Evolutionary conservation across 495 filamentous ascomycete genomes (phyloP).

Genomic region (Pseudevernia furfuracea): DNA sequence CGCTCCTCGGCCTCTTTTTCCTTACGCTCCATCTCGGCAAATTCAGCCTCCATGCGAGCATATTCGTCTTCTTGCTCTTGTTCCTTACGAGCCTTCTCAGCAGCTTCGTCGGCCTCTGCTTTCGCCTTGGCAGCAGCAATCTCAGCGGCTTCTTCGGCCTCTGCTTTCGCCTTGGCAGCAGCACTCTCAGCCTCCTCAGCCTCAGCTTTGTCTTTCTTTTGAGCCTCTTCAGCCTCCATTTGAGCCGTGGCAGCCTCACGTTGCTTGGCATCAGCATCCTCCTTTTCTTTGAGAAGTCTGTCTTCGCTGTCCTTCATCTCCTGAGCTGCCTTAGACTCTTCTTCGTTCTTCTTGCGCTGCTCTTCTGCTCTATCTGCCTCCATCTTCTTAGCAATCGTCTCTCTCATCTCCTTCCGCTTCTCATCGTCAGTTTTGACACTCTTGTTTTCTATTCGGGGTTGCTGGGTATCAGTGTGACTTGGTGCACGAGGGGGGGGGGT

Average conservation of each 20-base stretch:
- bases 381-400: constrained; percentile 56
- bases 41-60: constrained; percentile 45
- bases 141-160: constrained; percentile 35
- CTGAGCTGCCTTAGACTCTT: constrained; percentile 39
- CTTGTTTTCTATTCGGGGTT: constrained; percentile 53
- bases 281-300: constrained; percentile 36
- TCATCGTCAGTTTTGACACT: constrained; percentile 59
- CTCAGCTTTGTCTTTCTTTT: constrained; percentile 43
- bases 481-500: constrained; percentile 52
- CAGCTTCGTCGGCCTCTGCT: constrained; percentile 35
- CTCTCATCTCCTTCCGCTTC: constrained; percentile 59
- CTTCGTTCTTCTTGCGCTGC: constrained; percentile 45
- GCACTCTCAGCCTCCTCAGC: constrained; percentile 31
- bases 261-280: constrained; percentile 35
- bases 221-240: constrained; percentile 41
- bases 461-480: constrained; percentile 44
- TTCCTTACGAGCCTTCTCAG: constrained; percentile 34
- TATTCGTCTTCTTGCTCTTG: constrained; percentile 43
- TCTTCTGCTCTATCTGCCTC: constrained; percentile 47
- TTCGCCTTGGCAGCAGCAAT: constrained; percentile 34
- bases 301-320: constrained; percentile 44
- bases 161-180: constrained; percentile 31
- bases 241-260: constrained; percentile 34
- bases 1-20: constrained; percentile 53
- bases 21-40: constrained; percentile 49